A percentile compares a stretch with the other conserved stretches of the same genome.
These are phyloP conservation scores for Coniferiporia weirii DNA, from an alignment of 1,284 basidiomycete genomes.

Conservation along the genomic window DNA sequence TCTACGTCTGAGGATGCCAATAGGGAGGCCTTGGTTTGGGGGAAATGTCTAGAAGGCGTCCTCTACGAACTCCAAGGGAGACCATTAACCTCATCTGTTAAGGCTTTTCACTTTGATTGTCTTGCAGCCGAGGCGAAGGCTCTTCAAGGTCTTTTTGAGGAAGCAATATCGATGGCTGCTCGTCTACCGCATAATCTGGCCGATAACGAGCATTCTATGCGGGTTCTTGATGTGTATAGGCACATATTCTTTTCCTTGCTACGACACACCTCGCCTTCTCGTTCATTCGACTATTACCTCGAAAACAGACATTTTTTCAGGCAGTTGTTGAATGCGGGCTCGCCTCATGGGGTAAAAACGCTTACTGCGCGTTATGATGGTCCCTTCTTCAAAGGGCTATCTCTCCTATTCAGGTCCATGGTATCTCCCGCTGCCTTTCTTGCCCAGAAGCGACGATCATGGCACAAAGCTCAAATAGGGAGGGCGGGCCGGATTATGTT, in stretches of 20 bases:
- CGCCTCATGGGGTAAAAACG: not conserved
- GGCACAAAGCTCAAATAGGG: not conserved
- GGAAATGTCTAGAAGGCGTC: constrained; percentile 1
- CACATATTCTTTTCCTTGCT: constrained; percentile 2
- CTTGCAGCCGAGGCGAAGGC: not conserved
- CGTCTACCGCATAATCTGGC: not conserved
- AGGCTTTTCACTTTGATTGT: not conserved
- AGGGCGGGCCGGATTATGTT: not conserved
- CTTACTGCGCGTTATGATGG: not conserved
- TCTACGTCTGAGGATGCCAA: not conserved
- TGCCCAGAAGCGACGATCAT: not conserved
- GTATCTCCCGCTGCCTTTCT: constrained; percentile 7
- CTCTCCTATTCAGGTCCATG: not conserved
- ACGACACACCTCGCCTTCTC: constrained; percentile 1
- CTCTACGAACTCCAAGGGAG: not conserved
- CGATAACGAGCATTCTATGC: not conserved
- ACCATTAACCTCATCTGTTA: not conserved
- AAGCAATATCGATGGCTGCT: not conserved
- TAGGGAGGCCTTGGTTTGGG: not conserved
- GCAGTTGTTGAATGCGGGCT: not conserved
- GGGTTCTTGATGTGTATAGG: constrained; percentile 4
- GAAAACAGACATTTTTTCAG: not conserved
- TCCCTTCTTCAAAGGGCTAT: not conserved
- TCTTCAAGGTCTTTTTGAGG: constrained; percentile 3
- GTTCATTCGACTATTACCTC: constrained; percentile 10